A percentile compares a stretch with the other conserved stretches of the same genome.
Evolutionary conservation across 495 filamentous ascomycete genomes (phyloP).

Genomic region (Neohortaea acidophila): DNA sequence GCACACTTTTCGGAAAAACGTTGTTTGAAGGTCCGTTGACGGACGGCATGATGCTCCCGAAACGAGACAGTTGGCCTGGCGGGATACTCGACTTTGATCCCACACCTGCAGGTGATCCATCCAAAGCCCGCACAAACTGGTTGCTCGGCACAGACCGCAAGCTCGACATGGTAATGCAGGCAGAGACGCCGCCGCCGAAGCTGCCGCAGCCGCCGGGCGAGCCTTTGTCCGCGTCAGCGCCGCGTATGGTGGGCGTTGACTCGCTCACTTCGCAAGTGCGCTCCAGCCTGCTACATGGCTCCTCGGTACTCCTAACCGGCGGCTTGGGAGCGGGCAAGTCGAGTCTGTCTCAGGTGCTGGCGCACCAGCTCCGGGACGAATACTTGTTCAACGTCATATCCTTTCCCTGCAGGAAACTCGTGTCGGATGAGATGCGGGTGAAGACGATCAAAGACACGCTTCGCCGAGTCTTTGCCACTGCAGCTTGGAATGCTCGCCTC

Average conservation of each 20-base stretch:
- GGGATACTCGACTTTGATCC: conserved; percentile 66
- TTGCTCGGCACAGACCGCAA: conserved; percentile 59
- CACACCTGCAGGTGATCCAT: conserved; percentile 23
- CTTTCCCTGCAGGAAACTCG: conserved; percentile 66
- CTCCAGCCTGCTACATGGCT: conserved; percentile 61
- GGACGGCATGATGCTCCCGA: conserved; percentile 62
- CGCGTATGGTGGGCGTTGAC: conserved; percentile 76
- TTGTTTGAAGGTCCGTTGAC: conserved; percentile 78
- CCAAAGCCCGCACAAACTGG: conserved; percentile 40
- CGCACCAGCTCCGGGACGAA: conserved; percentile 46
- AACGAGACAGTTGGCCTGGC: conserved; percentile 44
- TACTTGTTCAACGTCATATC: conserved; percentile 63
- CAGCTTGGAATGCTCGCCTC: conserved; percentile 74
- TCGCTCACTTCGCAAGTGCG: conserved; percentile 51
- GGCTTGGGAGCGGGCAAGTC: conserved; percentile 84
- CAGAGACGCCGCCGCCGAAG: conserved; percentile 39
- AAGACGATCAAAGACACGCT: conserved; percentile 82
- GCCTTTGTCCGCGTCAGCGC: conserved; percentile 34
- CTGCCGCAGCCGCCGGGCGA: conserved; percentile 31
- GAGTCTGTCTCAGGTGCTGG: conserved; percentile 49
- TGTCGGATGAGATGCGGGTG: conserved; percentile 76
- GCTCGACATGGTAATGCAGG: conserved; percentile 53
- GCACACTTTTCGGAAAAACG: conserved; percentile 38
- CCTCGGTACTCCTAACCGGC: conserved; percentile 77
- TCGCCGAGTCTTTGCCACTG: conserved; percentile 66